A percentile compares a stretch with the other conserved stretches of the same genome.
These are phyloP conservation scores for Colletotrichum sp. DNA, from an alignment of 2,329 filamentous ascomycete genomes.

Conservation along the genomic window DNA sequence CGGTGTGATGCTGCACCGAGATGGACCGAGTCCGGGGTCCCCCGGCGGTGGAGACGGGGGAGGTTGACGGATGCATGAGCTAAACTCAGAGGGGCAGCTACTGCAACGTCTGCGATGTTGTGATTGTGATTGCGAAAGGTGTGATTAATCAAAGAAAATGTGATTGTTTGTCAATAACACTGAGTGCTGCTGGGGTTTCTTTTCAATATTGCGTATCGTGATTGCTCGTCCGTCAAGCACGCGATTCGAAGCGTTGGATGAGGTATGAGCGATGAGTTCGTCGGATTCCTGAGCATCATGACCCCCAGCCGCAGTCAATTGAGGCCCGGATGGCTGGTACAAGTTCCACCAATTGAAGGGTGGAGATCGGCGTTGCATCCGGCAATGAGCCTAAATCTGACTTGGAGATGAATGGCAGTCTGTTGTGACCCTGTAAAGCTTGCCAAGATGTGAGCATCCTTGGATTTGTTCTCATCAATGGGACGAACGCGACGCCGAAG, in stretches of 20 bases:
- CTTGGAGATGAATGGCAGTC: not conserved
- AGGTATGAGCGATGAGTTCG: not conserved
- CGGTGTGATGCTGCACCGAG: slow-evolving; percentile 13
- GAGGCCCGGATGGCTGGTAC: not conserved
- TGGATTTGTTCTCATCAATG: not conserved
- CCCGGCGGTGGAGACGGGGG: not conserved
- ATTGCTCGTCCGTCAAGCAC: not conserved
- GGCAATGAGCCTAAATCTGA: not conserved
- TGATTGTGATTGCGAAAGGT: not conserved
- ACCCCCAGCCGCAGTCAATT: not conserved
- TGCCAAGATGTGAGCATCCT: not conserved
- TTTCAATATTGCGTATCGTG: not conserved
- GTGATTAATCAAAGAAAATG: slow-evolving; percentile 1
- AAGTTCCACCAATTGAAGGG: not conserved
- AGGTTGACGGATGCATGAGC: slow-evolving; percentile 2
- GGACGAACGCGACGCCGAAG: not conserved
- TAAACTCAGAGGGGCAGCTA: slow-evolving; percentile 8
- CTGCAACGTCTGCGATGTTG: not conserved
- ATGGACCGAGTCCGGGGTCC: slow-evolving; percentile 11
- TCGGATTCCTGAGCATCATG: not conserved
- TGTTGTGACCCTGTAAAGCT: not conserved
- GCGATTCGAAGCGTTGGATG: not conserved
- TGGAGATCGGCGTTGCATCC: not conserved
- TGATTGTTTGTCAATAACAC: not conserved
- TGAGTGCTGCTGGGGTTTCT: not conserved